A percentile compares a stretch with the other conserved stretches of the same genome.
Evolutionary conservation across 108 stramenopile species (phyloP).

Genomic region (Nitzschia putrida): DNA sequence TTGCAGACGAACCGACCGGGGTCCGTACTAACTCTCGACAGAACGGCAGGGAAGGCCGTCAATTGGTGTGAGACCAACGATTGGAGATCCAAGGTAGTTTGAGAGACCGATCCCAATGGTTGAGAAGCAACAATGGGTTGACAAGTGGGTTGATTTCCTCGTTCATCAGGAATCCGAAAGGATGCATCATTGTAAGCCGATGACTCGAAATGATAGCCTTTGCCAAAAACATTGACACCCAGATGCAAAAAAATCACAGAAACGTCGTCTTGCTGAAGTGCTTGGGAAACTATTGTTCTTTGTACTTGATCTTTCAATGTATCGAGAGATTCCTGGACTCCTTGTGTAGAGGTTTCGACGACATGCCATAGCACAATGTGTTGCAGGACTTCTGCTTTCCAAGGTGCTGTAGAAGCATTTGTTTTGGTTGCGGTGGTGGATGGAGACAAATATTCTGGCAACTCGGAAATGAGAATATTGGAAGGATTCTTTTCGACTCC

Average conservation of each 20-base stretch:
- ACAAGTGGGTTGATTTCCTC: constrained; percentile 65
- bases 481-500: constrained; percentile 76
- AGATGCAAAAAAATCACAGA: constrained; percentile 65
- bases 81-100: constrained; percentile 21
- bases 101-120: constrained; percentile 3
- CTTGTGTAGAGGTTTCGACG: constrained; percentile 73
- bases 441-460: constrained; percentile 29
- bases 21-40: constrained; percentile 51
- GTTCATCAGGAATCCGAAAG: constrained; percentile 89
- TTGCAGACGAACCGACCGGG: constrained; percentile 89
- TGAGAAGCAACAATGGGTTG: constrained; percentile 39
- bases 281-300: background rate
- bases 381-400: constrained; percentile 2
- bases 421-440: background rate
- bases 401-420: background rate
- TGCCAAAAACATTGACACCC: constrained; percentile 68
- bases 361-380: constrained; percentile 40
- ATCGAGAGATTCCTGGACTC: constrained; percentile 41
- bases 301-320: constrained; percentile 6
- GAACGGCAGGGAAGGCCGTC: constrained; percentile 26
- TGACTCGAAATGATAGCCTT: constrained; percentile 74
- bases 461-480: constrained; percentile 43
- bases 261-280: background rate
- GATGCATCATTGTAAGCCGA: constrained; percentile 92
- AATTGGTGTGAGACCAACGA: background rate